Evolutionary conservation across 2,329 filamentous ascomycete species (phyloP).

Genomic region (Samsoniella hepiali): DNA sequence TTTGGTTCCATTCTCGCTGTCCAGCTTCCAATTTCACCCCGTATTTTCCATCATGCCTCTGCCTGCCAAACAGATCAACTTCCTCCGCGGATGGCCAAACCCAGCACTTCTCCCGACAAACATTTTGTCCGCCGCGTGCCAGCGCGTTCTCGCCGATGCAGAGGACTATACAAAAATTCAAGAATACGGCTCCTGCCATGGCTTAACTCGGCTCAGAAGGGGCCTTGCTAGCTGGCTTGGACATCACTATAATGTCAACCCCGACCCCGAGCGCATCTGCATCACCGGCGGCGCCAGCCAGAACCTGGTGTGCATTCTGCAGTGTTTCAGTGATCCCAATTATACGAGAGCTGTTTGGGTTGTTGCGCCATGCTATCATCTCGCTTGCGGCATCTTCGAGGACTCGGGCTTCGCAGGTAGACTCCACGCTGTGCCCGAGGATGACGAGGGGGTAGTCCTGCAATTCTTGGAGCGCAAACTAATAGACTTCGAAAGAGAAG

Average conservation of each 20-base stretch:
- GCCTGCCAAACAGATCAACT: constrained; percentile 47
- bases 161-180: constrained; percentile 59
- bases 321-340: constrained; percentile 75
- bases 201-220: constrained; percentile 64
- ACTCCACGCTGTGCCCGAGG: constrained; percentile 69
- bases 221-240: constrained; percentile 69
- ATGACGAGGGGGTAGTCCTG: constrained; percentile 73
- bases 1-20: too few relatives aligned
- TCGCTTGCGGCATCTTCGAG: constrained; percentile 77
- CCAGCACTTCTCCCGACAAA: constrained; percentile 60
- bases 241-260: constrained; percentile 50
- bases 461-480: constrained; percentile 36
- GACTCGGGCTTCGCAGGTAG: constrained; percentile 71
- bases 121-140: constrained; percentile 59
- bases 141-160: constrained; percentile 58
- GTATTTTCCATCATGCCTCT: not conserved
- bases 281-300: constrained; percentile 85
- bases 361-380: constrained; percentile 76
- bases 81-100: constrained; percentile 67
- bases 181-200: constrained; percentile 75
- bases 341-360: constrained; percentile 77
- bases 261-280: constrained; percentile 61
- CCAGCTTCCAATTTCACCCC: too few relatives aligned
- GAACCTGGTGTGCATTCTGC: constrained; percentile 71
- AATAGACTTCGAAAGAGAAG: not conserved